phyloP scores from a whole-genome alignment of 805 yeast species.

The Saccharomyces kudriavzevii region DNA sequence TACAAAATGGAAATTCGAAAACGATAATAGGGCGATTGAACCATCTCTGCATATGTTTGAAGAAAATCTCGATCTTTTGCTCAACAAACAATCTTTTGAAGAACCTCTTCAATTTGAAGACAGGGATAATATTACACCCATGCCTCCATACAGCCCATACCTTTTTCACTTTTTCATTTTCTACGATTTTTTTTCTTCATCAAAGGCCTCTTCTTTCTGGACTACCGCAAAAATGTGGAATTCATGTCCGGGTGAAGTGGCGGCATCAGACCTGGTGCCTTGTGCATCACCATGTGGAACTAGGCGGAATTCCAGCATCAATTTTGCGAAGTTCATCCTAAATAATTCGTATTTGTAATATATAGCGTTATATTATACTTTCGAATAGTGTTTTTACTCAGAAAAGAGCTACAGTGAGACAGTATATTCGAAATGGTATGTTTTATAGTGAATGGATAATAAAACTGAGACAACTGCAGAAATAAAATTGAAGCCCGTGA shows the following conservation, averaged over 20 bases:
- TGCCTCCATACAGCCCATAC: neutral
- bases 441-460: neutral
- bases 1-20: neutral
- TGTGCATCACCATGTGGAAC: neutral
- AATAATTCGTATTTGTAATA: slow-evolving; percentile 1
- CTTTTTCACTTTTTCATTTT: neutral
- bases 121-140: neutral
- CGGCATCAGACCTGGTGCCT: neutral
- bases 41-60: neutral
- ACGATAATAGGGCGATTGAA: neutral
- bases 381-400: neutral
- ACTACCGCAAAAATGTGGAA: neutral
- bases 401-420: slow-evolving; percentile 15
- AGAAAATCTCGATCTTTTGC: neutral
- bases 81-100: neutral
- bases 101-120: neutral
- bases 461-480: neutral
- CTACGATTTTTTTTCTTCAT: too few relatives aligned
- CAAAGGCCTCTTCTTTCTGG: neutral
- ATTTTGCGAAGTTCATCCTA: neutral
- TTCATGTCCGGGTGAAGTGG: neutral
- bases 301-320: neutral
- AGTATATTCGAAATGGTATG: slow-evolving; percentile 22
- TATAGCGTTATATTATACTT: neutral
- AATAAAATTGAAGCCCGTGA: neutral